phyloP scores from a whole-genome alignment of 2,329 filamentous ascomycete genomes.

The Talaromyces verruculosus region DNA sequence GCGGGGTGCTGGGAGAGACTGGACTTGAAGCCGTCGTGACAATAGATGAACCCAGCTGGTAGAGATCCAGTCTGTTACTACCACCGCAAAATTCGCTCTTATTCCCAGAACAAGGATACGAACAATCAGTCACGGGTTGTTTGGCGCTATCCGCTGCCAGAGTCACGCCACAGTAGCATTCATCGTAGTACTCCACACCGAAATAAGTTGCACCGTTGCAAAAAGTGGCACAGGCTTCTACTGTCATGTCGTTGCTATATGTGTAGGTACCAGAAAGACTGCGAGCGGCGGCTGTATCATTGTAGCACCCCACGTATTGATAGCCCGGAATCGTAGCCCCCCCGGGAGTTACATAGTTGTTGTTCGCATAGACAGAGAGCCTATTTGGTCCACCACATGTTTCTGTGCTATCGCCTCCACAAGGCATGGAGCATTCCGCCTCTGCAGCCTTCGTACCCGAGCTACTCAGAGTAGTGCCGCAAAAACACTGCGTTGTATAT shows the following conservation, averaged over 20 bases:
- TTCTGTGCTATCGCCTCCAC: conserved; percentile 40
- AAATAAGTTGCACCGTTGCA: conserved; percentile 18
- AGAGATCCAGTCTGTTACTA: conserved; percentile 16
- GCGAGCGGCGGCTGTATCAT: conserved; percentile 16
- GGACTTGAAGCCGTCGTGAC: conserved; percentile 5
- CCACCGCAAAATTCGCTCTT: conserved; percentile 19
- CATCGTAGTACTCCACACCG: conserved; percentile 16
- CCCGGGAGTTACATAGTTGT: conserved; percentile 31
- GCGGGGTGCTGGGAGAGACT: neutral
- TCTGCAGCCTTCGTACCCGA: conserved; percentile 26
- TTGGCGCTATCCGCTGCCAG: conserved; percentile 8
- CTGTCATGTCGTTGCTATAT: conserved; percentile 15
- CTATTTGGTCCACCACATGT: conserved; percentile 34
- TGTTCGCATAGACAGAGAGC: conserved; percentile 55
- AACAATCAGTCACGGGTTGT: conserved; percentile 15
- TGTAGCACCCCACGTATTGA: conserved; percentile 16
- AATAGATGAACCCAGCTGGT: conserved; percentile 7
- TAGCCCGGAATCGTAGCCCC: conserved; percentile 14
- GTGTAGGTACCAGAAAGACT: conserved; percentile 17
- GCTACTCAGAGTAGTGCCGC: conserved; percentile 25
- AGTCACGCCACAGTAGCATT: conserved; percentile 18
- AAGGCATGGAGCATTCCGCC: conserved; percentile 54
- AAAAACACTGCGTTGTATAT: conserved; percentile 32
- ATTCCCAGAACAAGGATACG: conserved; percentile 16
- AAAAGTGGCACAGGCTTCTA: conserved; percentile 17